A percentile compares a stretch with the other conserved stretches of the same genome.
Conservation (phyloP, 2,329 filamentous ascomycete genomes). For the Fusarium decemcellulare region DNA sequence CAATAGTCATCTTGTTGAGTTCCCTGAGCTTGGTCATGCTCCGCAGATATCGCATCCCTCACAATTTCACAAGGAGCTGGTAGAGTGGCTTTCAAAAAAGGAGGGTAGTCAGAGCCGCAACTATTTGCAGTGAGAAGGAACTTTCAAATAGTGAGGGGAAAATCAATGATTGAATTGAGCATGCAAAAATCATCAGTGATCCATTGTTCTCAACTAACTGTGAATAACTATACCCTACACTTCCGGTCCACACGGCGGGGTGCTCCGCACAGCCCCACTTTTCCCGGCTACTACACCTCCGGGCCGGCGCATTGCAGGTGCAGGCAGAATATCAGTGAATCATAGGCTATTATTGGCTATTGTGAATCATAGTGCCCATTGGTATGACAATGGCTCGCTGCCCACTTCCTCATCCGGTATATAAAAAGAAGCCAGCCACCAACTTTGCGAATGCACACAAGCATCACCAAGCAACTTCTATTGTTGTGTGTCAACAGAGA, state of each 20-base stretch:
- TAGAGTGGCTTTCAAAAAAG: slow-evolving; percentile 57
- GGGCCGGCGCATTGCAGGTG: slow-evolving; percentile 12
- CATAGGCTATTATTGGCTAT: too few species aligned
- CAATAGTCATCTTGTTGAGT: slow-evolving; percentile 60
- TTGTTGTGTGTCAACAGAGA: too few species aligned
- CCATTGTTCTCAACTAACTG: too few species aligned
- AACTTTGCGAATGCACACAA: too few species aligned
- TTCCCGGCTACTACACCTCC: slow-evolving; percentile 6
- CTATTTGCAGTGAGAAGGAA: not conserved
- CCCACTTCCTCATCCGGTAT: too few species aligned
- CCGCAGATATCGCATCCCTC: slow-evolving; percentile 67
- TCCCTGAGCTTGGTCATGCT: slow-evolving; percentile 64
- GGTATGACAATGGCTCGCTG: too few species aligned
- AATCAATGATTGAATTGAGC: not conserved
- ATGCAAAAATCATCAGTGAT: not conserved
- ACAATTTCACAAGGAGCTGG: slow-evolving; percentile 60
- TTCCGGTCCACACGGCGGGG: not conserved
- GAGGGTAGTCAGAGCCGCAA: not conserved
- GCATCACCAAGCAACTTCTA: too few species aligned
- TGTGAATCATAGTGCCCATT: too few species aligned
- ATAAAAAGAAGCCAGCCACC: too few species aligned
- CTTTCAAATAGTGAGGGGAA: not conserved
- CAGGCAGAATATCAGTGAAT: not conserved
- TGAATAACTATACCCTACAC: slow-evolving; percentile 17
- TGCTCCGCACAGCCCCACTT: slow-evolving; percentile 6